Base-by-base conservation (phyloP, 78 protist genomes). In the Planoprotostelium fungivorum region DNA sequence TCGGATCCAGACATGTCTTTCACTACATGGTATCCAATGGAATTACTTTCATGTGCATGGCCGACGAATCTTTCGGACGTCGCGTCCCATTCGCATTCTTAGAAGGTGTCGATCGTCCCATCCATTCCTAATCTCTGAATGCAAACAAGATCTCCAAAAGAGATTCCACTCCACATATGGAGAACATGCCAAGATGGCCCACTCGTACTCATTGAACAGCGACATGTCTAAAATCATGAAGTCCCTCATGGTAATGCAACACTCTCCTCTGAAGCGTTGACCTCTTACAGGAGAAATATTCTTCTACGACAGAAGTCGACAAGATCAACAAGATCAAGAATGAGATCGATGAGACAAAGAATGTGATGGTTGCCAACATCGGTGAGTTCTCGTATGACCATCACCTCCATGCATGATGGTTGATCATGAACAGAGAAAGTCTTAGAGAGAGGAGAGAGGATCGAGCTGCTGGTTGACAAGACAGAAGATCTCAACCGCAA, bases 391-490 rank as follows among this genome's bases (percentile, higher is more conserved):
- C 16, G 5, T 16, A 84, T 88, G 85, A 9, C 89, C 73, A 34
- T 87, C 31, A n/a, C 86, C 88, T 29, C 63, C 29, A 28, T 29
- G n/a, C n/a, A n/a, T n/a, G n/a, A n/a, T n/a, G n/a, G n/a, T n/a
- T n/a, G n/a, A n/a, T n/a, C n/a, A n/a, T n/a, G n/a, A 38, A 83
- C 87, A 89, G 98, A 96, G 9, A 95, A 93, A 86, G 90, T 98
- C 29, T 86, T 98, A 23, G 97, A 96, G 36, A 91, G 99, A 37
- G 98, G 98, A 38, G 98, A 98, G 84, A 94, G 87, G 83, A 93
- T 98, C 86, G 99, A 98, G 34, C 88, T 96, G 29, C 86, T 98
- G 29, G 98, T 97, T 0, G 99, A 97, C 87, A 89, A 96, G 90
- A 92, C 99, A 16, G 99, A 97, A 23, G 23, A 38, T 0, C 95